Evolutionary conservation across 1,284 basidiomycete genomes (phyloP).

Genomic region (Butyriboletus appendiculatus): DNA sequence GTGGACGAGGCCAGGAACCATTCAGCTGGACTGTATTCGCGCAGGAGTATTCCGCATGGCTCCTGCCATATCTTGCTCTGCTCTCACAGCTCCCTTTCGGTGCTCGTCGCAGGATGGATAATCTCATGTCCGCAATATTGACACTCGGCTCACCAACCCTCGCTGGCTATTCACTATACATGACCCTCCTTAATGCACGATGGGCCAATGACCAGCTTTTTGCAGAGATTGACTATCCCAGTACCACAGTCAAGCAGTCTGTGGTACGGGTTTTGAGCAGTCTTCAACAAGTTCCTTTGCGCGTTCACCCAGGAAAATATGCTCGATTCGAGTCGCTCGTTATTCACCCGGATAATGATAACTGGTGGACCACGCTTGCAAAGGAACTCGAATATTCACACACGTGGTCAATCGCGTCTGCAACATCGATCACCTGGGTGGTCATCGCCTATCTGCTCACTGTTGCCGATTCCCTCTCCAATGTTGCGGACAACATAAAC

Average conservation of each 20-base stretch:
- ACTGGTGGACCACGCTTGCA: constrained; percentile 31
- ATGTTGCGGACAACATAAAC: constrained; percentile 23
- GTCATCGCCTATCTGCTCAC: constrained; percentile 45
- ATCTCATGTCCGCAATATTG: constrained; percentile 34
- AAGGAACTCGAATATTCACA: constrained; percentile 29
- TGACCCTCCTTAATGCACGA: constrained; percentile 35
- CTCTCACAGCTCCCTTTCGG: constrained; percentile 48
- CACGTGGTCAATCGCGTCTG: constrained; percentile 43
- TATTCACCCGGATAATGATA: constrained; percentile 34
- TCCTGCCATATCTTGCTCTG: constrained; percentile 45
- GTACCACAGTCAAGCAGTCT: constrained; percentile 6
- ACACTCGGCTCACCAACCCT: constrained; percentile 37
- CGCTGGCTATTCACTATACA: constrained; percentile 34
- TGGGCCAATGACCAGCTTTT: constrained; percentile 31
- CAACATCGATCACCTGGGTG: constrained; percentile 43
- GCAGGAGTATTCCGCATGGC: constrained; percentile 43
- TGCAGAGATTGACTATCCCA: constrained; percentile 20
- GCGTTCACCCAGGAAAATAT: constrained; percentile 23
- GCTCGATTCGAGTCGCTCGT: constrained; percentile 33
- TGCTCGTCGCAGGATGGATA: constrained; percentile 24
- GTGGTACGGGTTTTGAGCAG: constrained; percentile 26
- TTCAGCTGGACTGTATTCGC: constrained; percentile 43
- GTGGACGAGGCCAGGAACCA: constrained; percentile 32
- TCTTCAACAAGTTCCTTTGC: constrained; percentile 36
- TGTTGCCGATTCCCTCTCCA: constrained; percentile 40